phyloP scores from a whole-genome alignment of 129 eudicot species.

The Saussurea involucrata region DNA sequence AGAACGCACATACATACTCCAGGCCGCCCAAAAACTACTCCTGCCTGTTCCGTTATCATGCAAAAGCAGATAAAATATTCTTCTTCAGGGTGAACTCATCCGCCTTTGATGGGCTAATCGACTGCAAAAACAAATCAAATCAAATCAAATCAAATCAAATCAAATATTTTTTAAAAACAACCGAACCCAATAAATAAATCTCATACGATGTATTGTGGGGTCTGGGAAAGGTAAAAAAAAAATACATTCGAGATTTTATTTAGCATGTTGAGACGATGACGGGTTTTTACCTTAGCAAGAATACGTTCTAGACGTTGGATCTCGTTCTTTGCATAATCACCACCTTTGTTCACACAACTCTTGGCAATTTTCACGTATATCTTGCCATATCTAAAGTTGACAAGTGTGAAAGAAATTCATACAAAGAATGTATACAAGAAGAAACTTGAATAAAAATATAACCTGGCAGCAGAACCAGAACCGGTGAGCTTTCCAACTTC shows the following conservation, averaged over 20 bases:
- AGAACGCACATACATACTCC: constrained; percentile 18
- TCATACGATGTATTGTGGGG: not conserved
- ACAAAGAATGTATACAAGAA: not conserved
- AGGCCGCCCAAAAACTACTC: constrained; percentile 9
- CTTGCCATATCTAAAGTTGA: constrained; percentile 68
- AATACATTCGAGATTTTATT: not conserved
- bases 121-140: constrained; percentile 44
- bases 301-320: constrained; percentile 43
- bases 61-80: constrained; percentile 76
- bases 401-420: not conserved
- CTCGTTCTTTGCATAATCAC: constrained; percentile 34
- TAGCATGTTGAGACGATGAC: not conserved
- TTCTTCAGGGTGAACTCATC: constrained; percentile 96
- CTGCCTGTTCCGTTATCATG: constrained; percentile 21
- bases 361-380: constrained; percentile 34
- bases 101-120: constrained; percentile 71
- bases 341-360: constrained; percentile 33
- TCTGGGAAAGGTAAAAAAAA: too few species aligned
- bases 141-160: too few species aligned
- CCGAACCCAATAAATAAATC: not conserved
- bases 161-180: not conserved
- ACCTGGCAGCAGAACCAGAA: constrained; percentile 87
- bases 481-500: constrained; percentile 68
- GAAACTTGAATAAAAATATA: not conserved
- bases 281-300: constrained; percentile 32